Evolutionary conservation across 257 asterid species (phyloP), one percentile per base, ranked within the genome.

Genomic region (Jacaranda mimosifolia): DNA sequence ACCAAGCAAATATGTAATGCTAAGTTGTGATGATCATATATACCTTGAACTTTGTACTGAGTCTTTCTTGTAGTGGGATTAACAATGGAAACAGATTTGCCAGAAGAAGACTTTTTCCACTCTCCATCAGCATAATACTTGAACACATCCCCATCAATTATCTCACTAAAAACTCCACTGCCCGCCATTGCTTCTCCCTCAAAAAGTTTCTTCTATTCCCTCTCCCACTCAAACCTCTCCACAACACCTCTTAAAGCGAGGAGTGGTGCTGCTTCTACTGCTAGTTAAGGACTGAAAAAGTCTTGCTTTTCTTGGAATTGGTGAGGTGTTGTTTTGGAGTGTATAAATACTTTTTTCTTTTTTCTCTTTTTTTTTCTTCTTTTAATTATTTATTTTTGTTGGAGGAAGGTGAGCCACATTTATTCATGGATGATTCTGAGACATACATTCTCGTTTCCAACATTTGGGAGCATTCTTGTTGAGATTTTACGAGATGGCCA

Each of bases 41-140:
- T 86, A 94, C 99, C 99, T 91, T 93, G 98, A 83, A 95, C 99
- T 63, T 87, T 95, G 86, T 95, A 95, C 75, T 95, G 97, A 51
- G 92, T 86, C 68, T 86, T 91, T 77, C 98, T 90, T 0, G 98
- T 90, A 43, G 97, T 88, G 4, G 99, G 99, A 84, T 95, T 95
- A 3, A 90, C 78, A 46, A 95, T 95, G 9, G 93, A 46, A 60
- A 93, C 98, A 57, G 98, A 76, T 40, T 95, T 93, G 0, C 92
- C 97, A 40, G 98, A 91, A 7, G 93, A 72, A 55, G 97, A 93
- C 35, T 68, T 85, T 75, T 82, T 91, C 99, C 99, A 95, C 69
- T 89, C 97, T 73, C 98, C 97, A 72, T 94, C 96, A 17, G 85
- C 87, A 68, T 92, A 92, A 76, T 89, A 94, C 77, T 91, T 92